These are phyloP conservation scores for Linnemannia schmuckeri DNA, from an alignment of 192 early-diverging fungal genomes.

Conservation along the genomic window DNA sequence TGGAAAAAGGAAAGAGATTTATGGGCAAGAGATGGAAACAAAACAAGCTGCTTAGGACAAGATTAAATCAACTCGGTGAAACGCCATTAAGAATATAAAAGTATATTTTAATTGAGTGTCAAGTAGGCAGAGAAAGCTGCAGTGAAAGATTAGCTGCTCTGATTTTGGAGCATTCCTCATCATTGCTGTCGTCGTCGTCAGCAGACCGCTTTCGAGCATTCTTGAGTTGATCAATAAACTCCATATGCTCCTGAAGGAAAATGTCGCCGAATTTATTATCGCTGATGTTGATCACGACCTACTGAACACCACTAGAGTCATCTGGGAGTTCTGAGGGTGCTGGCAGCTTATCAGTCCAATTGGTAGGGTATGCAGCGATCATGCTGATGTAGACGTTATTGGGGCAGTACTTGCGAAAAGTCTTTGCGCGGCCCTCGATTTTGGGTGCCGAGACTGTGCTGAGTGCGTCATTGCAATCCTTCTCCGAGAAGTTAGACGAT, in stretches of 20 bases:
- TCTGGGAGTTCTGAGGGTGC: too few relatives aligned
- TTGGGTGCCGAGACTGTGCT: slow-evolving; percentile 17
- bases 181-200: slow-evolving; percentile 17
- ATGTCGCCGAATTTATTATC: slow-evolving; percentile 22
- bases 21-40: too few relatives aligned
- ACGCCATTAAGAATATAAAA: too few relatives aligned
- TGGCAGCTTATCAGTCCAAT: slow-evolving; percentile 1
- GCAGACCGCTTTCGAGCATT: slow-evolving; percentile 3
- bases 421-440: slow-evolving; percentile 8
- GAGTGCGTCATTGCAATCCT: slow-evolving; percentile 18
- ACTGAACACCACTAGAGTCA: too few relatives aligned
- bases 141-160: neutral
- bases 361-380: slow-evolving; percentile 21
- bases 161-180: neutral
- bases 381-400: slow-evolving; percentile 24
- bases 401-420: slow-evolving; percentile 28
- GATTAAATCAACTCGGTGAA: too few relatives aligned
- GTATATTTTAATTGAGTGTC: too few relatives aligned
- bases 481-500: slow-evolving; percentile 15
- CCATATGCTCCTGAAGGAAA: slow-evolving; percentile 20
- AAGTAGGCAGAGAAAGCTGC: too few relatives aligned
- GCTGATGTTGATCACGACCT: too few relatives aligned
- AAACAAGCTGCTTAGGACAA: too few relatives aligned
- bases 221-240: slow-evolving; percentile 28
- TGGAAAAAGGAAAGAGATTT: too few relatives aligned